Evolutionary conservation across 2,329 filamentous ascomycete species (phyloP), one percentile per base, ranked within the genome.

Genomic region (Purpureocillium lavendulum): DNA sequence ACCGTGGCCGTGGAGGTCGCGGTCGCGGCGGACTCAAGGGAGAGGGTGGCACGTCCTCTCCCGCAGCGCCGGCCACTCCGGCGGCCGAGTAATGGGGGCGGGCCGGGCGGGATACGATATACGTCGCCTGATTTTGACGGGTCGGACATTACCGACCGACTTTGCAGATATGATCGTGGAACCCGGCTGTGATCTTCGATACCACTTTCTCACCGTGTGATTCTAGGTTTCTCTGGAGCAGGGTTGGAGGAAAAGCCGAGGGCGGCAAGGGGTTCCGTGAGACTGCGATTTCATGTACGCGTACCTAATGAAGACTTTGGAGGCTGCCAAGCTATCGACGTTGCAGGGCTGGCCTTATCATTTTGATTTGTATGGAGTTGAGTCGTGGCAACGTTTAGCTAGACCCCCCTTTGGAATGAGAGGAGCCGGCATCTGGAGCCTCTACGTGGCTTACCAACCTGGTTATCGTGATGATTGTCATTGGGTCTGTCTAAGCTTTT

Each of bases 11-110:
- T 37, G 71, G 76, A 26, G 70, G 73, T 10, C 68, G 75, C 38
- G 73, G 75, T 30, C 62, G 69, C 40, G 71, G 75, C 41, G 74
- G 75, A 29, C 67, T 68, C 16, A 81, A 77, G 64, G 78, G 75
- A 40, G 73, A 80, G 35, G 71, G 69, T 18, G 71, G 69, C 45
- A 67, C 66, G 37, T 67, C 69, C 26, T 77, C 76, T 21, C 69
- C 73, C 12, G 75, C 75, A 30, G 60, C 63, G 12, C 56, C 62
- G n/a, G 59, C 70, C n/a, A 67, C 73, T 35, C 66, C 75, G 45
- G 65, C 71, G 39, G 59, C 70, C 44, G 66, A 43, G 33, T 43
- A 29, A 43, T 30, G 11, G 7, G 11, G n/a, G n/a, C n/a, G n/a
- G 12, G 11, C 6, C 29, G 29, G 29, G 6, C 6, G 7, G n/a